Percentiles rank a stretch among this genome's conserved stretches.
Conservation (phyloP, 176 grass and related monocot genomes). For the Zea luxurians region DNA sequence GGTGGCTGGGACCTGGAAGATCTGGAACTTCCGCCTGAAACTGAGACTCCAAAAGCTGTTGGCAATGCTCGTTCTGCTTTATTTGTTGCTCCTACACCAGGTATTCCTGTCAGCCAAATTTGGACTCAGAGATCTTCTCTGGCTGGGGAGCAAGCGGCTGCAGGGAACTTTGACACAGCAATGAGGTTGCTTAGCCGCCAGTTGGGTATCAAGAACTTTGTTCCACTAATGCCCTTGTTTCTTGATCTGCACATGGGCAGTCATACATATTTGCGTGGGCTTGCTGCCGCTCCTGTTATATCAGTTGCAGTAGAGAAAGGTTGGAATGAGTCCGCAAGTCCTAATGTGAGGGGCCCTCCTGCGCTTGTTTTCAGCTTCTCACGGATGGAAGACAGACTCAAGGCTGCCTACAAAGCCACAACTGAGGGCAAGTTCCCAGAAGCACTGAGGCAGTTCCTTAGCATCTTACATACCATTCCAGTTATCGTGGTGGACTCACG, state of each 20-base stretch:
- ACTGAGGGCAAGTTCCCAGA: slow-evolving; percentile 90
- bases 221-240: slow-evolving; percentile 79
- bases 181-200: slow-evolving; percentile 88
- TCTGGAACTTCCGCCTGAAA: slow-evolving; percentile 80
- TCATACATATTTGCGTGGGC: slow-evolving; percentile 66
- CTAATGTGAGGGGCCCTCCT: slow-evolving; percentile 86
- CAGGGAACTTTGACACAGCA: slow-evolving; percentile 93
- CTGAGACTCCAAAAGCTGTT: slow-evolving; percentile 67
- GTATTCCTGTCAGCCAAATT: slow-evolving; percentile 91
- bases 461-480: slow-evolving; percentile 77
- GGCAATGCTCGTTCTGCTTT: slow-evolving; percentile 50
- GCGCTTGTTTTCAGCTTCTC: slow-evolving; percentile 85
- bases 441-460: slow-evolving; percentile 81
- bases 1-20: slow-evolving; percentile 98
- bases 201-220: slow-evolving; percentile 90
- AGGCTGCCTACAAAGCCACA: slow-evolving; percentile 80
- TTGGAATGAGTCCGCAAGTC: slow-evolving; percentile 83
- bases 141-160: slow-evolving; percentile 85
- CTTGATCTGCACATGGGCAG: slow-evolving; percentile 77
- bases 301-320: slow-evolving; percentile 91
- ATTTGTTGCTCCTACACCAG: slow-evolving; percentile 77
- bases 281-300: slow-evolving; percentile 64
- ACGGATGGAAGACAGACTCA: slow-evolving; percentile 90
- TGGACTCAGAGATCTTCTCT: slow-evolving; percentile 98
- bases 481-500: slow-evolving; percentile 82